These are phyloP conservation scores for Microsporum ferrugineum DNA, from an alignment of 2,329 filamentous ascomycete species.

Conservation along the genomic window DNA sequence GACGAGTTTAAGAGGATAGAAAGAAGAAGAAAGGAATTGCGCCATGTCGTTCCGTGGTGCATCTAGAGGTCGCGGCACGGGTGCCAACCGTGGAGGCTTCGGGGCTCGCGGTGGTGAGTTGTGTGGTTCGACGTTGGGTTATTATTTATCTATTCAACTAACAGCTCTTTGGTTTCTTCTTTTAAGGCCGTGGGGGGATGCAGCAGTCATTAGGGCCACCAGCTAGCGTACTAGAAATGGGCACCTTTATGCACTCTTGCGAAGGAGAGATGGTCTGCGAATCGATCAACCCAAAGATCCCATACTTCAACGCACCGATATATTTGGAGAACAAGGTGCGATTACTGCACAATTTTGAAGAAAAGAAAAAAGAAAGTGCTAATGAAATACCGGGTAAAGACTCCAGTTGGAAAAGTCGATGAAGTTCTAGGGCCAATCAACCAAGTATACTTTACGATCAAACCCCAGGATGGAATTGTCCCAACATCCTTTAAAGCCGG, in stretches of 20 bases:
- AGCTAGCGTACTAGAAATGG: slow-evolving; percentile 68
- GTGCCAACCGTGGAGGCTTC: slow-evolving; percentile 41
- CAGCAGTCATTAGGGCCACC: slow-evolving; percentile 53
- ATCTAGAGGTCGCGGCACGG: slow-evolving; percentile 40
- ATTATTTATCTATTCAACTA: slow-evolving; percentile 14
- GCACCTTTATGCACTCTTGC: slow-evolving; percentile 82
- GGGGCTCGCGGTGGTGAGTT: slow-evolving; percentile 32
- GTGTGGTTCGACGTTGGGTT: neutral
- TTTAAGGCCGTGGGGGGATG: slow-evolving; percentile 50
- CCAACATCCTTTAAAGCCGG: slow-evolving; percentile 88
- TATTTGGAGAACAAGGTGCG: slow-evolving; percentile 93
- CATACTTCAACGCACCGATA: slow-evolving; percentile 97
- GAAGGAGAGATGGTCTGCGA: slow-evolving; percentile 98
- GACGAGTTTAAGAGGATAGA: neutral
- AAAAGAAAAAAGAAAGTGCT: neutral
- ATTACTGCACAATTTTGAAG: neutral
- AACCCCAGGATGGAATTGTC: slow-evolving; percentile 92
- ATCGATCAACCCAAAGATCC: slow-evolving; percentile 87
- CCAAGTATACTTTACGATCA: slow-evolving; percentile 97
- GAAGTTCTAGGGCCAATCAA: slow-evolving; percentile 96
- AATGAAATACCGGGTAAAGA: slow-evolving; percentile 37
- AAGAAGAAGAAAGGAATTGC: neutral
- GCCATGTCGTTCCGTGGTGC: slow-evolving; percentile 56
- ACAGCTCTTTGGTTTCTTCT: slow-evolving; percentile 3
- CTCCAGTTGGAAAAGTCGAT: slow-evolving; percentile 88